Conservation (phyloP, 2,329 filamentous ascomycete genomes). For the Fusarium succisae region DNA sequence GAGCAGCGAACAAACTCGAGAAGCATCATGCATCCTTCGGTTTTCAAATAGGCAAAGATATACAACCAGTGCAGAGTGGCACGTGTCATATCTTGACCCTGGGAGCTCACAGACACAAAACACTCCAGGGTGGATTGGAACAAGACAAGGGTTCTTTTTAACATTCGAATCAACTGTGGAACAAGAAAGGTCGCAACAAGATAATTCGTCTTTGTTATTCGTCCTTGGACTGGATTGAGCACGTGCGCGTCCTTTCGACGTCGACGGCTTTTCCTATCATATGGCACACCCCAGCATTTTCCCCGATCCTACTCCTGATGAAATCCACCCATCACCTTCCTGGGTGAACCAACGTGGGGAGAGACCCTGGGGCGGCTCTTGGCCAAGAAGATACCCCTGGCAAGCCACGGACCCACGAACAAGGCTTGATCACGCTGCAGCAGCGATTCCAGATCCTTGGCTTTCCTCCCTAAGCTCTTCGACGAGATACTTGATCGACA, state of each 20-base stretch:
- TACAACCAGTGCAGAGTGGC: constrained; percentile 37
- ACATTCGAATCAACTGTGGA: constrained; percentile 6
- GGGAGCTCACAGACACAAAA: constrained; percentile 12
- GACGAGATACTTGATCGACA: constrained; percentile 11
- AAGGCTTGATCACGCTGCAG: constrained; percentile 17
- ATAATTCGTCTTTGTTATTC: constrained; percentile 29
- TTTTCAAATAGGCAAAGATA: constrained; percentile 16
- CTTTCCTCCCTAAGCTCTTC: not conserved
- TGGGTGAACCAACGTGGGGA: constrained; percentile 41
- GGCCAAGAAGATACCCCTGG: constrained; percentile 28
- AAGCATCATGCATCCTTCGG: constrained; percentile 13
- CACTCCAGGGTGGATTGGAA: not conserved
- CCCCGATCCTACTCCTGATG: constrained; percentile 13
- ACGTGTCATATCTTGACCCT: constrained; percentile 37
- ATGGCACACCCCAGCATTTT: constrained; percentile 10
- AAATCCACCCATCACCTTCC: constrained; percentile 43
- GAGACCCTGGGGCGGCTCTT: constrained; percentile 30
- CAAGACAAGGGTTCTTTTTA: constrained; percentile 17
- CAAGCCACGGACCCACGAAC: constrained; percentile 21
- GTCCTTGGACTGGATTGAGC: constrained; percentile 32
- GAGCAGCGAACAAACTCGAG: not conserved
- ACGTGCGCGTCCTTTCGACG: constrained; percentile 36
- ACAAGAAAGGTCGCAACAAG: constrained; percentile 7
- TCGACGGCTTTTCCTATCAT: constrained; percentile 13
- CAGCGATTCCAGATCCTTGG: constrained; percentile 33